A percentile compares a stretch with the other conserved stretches of the same genome.
These are phyloP conservation scores for Vitis amurensis DNA, from an alignment of 164 flowering plant genomes.

Conservation along the genomic window DNA sequence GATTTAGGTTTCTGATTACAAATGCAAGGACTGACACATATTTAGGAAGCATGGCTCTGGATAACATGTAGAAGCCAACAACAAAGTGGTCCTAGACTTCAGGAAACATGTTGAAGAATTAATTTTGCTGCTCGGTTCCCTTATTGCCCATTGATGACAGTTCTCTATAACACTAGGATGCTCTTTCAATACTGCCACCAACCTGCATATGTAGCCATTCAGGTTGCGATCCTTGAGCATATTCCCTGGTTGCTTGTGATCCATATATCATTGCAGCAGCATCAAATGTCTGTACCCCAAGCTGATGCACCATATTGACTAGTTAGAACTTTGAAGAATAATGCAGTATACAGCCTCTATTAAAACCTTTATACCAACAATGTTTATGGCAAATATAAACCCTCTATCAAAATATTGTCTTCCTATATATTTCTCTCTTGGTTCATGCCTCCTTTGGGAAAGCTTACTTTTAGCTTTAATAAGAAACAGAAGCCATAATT, in stretches of 20 bases:
- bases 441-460: too few relatives aligned
- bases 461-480: too few relatives aligned
- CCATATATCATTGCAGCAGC: slow-evolving; percentile 56
- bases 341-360: not conserved
- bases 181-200: slow-evolving; percentile 68
- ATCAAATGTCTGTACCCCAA: slow-evolving; percentile 55
- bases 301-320: slow-evolving; percentile 34
- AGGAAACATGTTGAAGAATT: slow-evolving; percentile 5
- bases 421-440: too few relatives aligned
- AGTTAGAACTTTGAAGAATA: slow-evolving; percentile 2
- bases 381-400: too few relatives aligned
- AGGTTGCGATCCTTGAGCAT: slow-evolving; percentile 54
- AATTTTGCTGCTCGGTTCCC: slow-evolving; percentile 12
- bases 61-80: slow-evolving; percentile 12
- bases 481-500: too few relatives aligned
- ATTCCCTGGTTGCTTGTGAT: slow-evolving; percentile 63
- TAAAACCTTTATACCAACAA: too few relatives aligned
- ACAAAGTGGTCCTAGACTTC: not conserved
- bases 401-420: too few relatives aligned
- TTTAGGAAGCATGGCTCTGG: slow-evolving; percentile 16
- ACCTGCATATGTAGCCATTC: slow-evolving; percentile 93
- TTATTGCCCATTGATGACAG: slow-evolving; percentile 11
- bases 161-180: slow-evolving; percentile 29
- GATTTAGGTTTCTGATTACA: slow-evolving; percentile 13
- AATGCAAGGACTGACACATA: slow-evolving; percentile 6